Base-by-base conservation (phyloP, 129 eudicot genomes). In the Pittosporum tobira region DNA sequence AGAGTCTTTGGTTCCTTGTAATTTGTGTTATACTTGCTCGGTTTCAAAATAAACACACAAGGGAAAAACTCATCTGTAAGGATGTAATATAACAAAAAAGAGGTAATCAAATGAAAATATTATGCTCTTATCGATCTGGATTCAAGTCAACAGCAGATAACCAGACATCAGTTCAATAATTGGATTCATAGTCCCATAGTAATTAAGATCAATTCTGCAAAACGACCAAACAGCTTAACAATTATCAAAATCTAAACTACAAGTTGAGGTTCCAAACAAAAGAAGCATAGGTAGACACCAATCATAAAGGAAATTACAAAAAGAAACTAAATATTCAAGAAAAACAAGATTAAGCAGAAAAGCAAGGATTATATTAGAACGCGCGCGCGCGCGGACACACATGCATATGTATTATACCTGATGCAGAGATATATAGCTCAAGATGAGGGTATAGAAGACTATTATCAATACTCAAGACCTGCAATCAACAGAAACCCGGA, bases 401-500 rank as follows among this genome's bases (percentile, higher is more conserved):
- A n/a, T 19, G 19, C 15, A 13, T 44, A 40, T 40, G 14, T 6
- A 3, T 37, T 49, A 21, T 50, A 51, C 57, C 57, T 25, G 31
- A 51, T 6, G 16, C 4, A 51, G 16, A 51, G 38, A 16, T 0
- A 54, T 0, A 21, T 12, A 27, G 37, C 14, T n/a, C 59, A 28
- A 54, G 59, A 53, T 15, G 59, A 14, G 40, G 59, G 6, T 15
- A 26, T n/a, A 22, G 31, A n/a, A 50, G 57, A 51, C 18, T 4
- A 51, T n/a, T 51, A 23, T 25, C 57, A 23, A 4, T 1, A 24
- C 22, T 24, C 28, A 9, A 20, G 24, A 54, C 38, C 59, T 54
- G 59, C 59, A 28, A 54, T 54, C 59, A 27, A 54, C 59, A 54
- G 13, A 54, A 7, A 23, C 40, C 58, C 30, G 2, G 0, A 51